Evolutionary conservation across 164 flowering plant genomes (phyloP), one percentile per base, ranked within the genome.

Genomic region (Aristolochia fimbriata): DNA sequence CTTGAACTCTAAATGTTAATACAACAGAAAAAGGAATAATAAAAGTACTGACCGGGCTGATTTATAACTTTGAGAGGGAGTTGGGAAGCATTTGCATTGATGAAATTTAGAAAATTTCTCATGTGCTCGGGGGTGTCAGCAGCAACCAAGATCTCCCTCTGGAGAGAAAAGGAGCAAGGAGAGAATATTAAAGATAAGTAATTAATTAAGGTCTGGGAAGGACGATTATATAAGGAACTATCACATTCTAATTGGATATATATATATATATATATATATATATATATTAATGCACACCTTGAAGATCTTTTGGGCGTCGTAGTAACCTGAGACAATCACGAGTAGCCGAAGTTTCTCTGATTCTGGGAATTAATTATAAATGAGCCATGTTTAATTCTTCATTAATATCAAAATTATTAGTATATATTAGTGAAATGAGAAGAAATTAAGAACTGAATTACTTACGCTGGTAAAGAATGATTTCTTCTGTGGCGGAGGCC

Each of bases 241-340:
- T n/a, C n/a, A n/a, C n/a, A n/a, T n/a, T n/a, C n/a, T n/a, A n/a
- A n/a, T n/a, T n/a, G n/a, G n/a, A n/a, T n/a, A n/a, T n/a, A n/a
- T n/a, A n/a, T n/a, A n/a, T n/a, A n/a, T n/a, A n/a, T n/a, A n/a
- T n/a, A n/a, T n/a, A n/a, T n/a, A n/a, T n/a, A n/a, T n/a, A n/a
- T n/a, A n/a, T n/a, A n/a, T n/a, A n/a, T n/a, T n/a, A n/a, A n/a
- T n/a, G n/a, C 54, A 17, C 33, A 86, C 92, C 92, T 83, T 83
- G 76, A 86, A 86, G 55, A 71, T 82, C 73, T 79, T 82, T 47
- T 78, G 67, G n/a, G 47, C 4, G 70, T 82, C 84, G 60, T 81
- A 82, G 60, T 83, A 86, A 1, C 89, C 86, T 1, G 93, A 80
- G 60, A 86, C 84, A 68, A 83, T 67, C 75, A 82, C 60, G 43